Percentiles rank a stretch among this genome's conserved stretches.
These are phyloP conservation scores for Allodekkera sacchari DNA, from an alignment of 805 yeast species.

Conservation along the genomic window DNA sequence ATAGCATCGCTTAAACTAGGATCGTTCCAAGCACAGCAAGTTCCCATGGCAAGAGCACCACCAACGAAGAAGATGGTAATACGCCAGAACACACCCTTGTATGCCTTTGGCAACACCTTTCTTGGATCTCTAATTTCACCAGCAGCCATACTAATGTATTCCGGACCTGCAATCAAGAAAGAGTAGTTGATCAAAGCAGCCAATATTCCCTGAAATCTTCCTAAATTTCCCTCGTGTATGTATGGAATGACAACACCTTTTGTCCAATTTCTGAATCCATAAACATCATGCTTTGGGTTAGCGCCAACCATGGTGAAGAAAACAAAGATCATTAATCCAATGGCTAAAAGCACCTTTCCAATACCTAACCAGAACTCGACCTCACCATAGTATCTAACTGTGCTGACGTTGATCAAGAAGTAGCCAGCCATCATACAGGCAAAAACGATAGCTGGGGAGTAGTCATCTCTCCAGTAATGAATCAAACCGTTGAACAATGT, in stretches of 20 bases:
- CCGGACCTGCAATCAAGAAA: slow-evolving; percentile 42
- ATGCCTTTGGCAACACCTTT: slow-evolving; percentile 38
- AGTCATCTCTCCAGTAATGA: slow-evolving; percentile 41
- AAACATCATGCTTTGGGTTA: slow-evolving; percentile 34
- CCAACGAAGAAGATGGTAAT: slow-evolving; percentile 38
- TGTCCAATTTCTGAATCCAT: slow-evolving; percentile 27
- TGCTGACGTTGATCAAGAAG: slow-evolving; percentile 33
- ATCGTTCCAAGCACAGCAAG: slow-evolving; percentile 36
- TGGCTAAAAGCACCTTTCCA: slow-evolving; percentile 32
- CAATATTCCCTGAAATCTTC: slow-evolving; percentile 38
- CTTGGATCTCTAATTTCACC: slow-evolving; percentile 42
- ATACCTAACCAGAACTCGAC: slow-evolving; percentile 38
- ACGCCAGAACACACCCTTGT: slow-evolving; percentile 36
- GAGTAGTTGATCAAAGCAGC: slow-evolving; percentile 31
- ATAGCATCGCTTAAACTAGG: slow-evolving; percentile 27
- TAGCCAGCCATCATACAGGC: slow-evolving; percentile 33
- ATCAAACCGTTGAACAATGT: slow-evolving; percentile 37
- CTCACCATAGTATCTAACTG: slow-evolving; percentile 40
- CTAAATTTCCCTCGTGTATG: slow-evolving; percentile 33
- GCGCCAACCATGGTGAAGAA: slow-evolving; percentile 46
- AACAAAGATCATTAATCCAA: slow-evolving; percentile 22
- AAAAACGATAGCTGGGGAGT: slow-evolving; percentile 37
- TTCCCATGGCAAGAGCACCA: slow-evolving; percentile 39
- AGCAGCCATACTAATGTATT: slow-evolving; percentile 38
- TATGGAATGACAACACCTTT: slow-evolving; percentile 24